Percentiles rank a stretch among this genome's conserved stretches.
Conservation (phyloP, 176 grass and related monocot species). For the Phoenix dactylifera region DNA sequence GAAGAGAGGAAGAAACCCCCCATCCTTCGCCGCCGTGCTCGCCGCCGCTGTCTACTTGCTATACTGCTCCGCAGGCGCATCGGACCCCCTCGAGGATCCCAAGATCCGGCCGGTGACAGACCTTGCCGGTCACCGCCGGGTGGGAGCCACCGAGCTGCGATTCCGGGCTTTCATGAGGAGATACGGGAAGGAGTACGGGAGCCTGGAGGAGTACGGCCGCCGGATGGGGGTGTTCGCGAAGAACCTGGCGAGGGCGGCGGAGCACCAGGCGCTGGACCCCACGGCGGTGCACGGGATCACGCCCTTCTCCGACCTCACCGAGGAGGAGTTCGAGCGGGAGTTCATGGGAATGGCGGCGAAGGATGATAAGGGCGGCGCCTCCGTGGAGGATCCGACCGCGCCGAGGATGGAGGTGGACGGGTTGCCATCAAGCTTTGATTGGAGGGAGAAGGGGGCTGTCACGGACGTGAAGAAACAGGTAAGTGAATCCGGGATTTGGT, state of each 20-base stretch:
- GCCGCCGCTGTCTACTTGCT: no score
- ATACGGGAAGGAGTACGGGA: slow-evolving; percentile 46
- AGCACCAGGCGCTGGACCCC: slow-evolving; percentile 72
- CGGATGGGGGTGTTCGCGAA: slow-evolving; percentile 62
- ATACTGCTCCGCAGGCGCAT: no score
- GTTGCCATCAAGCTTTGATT: slow-evolving; percentile 68
- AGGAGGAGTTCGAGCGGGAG: slow-evolving; percentile 59
- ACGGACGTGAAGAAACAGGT: slow-evolving; percentile 77
- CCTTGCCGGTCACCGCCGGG: slow-evolving; percentile 28
- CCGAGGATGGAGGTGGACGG: slow-evolving; percentile 29
- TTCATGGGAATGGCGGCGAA: slow-evolving; percentile 34
- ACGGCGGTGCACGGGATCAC: slow-evolving; percentile 62
- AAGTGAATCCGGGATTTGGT: no score
- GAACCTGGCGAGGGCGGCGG: slow-evolving; percentile 63
- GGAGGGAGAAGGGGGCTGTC: slow-evolving; percentile 64
- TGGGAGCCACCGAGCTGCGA: slow-evolving; percentile 25
- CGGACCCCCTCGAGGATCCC: no score
- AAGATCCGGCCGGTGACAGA: background rate
- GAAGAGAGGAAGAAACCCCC: no score
- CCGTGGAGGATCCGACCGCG: slow-evolving; percentile 12
- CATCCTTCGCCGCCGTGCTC: no score
- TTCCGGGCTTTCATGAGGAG: slow-evolving; percentile 25
- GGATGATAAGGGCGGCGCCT: background rate
- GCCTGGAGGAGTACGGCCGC: slow-evolving; percentile 44
- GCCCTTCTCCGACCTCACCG: slow-evolving; percentile 81